These are phyloP conservation scores for Vigna angularis DNA, from an alignment of 306 rosid genomes.

Conservation along the genomic window DNA sequence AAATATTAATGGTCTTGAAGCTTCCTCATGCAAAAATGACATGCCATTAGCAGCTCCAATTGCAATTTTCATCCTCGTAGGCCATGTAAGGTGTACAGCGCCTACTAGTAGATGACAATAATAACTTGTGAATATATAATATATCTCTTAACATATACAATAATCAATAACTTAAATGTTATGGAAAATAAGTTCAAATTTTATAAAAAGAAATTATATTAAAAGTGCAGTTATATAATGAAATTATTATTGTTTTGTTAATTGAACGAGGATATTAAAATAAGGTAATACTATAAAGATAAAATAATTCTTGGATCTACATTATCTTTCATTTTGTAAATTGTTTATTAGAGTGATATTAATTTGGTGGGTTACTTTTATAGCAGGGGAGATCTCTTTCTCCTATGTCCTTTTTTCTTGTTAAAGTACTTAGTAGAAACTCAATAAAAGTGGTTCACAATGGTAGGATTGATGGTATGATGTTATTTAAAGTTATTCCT, in stretches of 20 bases:
- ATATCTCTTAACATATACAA: neutral
- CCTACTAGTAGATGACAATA: conserved; percentile 38
- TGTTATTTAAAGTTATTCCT: too few relatives aligned
- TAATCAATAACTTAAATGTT: neutral
- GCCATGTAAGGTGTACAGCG: conserved; percentile 61
- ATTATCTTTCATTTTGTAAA: too few relatives aligned
- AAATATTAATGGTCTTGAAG: conserved; percentile 59
- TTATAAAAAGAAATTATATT: neutral
- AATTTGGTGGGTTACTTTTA: too few relatives aligned
- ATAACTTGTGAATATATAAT: neutral
- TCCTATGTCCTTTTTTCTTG: too few relatives aligned
- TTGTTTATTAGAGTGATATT: too few relatives aligned
- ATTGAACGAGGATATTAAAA: neutral
- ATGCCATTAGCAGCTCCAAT: conserved; percentile 78
- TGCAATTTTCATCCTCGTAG: conserved; percentile 58
- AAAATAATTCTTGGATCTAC: too few relatives aligned
- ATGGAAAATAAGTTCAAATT: neutral
- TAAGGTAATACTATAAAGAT: neutral
- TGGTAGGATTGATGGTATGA: too few relatives aligned
- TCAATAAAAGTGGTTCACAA: too few relatives aligned
- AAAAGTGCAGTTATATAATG: neutral
- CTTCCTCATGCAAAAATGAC: conserved; percentile 72
- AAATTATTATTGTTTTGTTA: neutral
- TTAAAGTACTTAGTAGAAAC: too few relatives aligned
- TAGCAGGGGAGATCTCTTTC: too few relatives aligned